Percentiles rank a stretch among this genome's conserved stretches.
phyloP scores from a whole-genome alignment of 1,139 yeast genomes.

The Zygosaccharomyces pseudobailii region DNA sequence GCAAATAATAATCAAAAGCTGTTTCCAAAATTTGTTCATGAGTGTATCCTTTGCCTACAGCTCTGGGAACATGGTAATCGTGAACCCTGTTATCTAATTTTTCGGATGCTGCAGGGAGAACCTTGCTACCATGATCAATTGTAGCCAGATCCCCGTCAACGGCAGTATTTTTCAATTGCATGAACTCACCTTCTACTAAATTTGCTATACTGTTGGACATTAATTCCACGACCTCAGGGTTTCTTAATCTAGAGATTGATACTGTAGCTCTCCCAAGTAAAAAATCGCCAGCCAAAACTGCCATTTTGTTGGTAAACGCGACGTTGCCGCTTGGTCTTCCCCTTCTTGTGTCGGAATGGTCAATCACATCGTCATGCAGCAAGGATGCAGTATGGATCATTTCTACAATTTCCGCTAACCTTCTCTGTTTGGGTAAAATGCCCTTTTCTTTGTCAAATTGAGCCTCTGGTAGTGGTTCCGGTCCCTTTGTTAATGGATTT shows the following conservation, averaged over 20 bases:
- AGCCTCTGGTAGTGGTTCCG: slow-evolving; percentile 55
- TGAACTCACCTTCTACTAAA: slow-evolving; percentile 95
- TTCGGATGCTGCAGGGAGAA: slow-evolving; percentile 58
- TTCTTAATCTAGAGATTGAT: slow-evolving; percentile 84
- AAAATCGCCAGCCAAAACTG: slow-evolving; percentile 94
- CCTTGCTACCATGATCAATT: slow-evolving; percentile 46
- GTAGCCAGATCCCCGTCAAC: slow-evolving; percentile 42
- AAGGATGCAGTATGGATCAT: slow-evolving; percentile 98
- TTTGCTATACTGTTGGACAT: slow-evolving; percentile 95
- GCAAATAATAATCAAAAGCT: slow-evolving; percentile 90
- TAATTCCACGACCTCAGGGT: slow-evolving; percentile 95
- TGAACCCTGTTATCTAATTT: slow-evolving; percentile 56
- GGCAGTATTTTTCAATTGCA: slow-evolving; percentile 94
- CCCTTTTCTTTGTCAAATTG: slow-evolving; percentile 56
- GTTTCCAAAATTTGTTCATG: slow-evolving; percentile 73
- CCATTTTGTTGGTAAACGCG: slow-evolving; percentile 96
- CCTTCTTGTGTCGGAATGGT: slow-evolving; percentile 83
- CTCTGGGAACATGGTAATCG: slow-evolving; percentile 49
- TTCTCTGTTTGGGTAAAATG: slow-evolving; percentile 86
- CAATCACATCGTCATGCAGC: slow-evolving; percentile 95
- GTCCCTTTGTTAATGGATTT: slow-evolving; percentile 80
- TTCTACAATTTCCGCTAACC: slow-evolving; percentile 95
- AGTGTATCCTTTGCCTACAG: slow-evolving; percentile 41
- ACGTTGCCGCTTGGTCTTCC: slow-evolving; percentile 89
- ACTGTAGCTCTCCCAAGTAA: slow-evolving; percentile 93